Conservation (phyloP, 1,284 basidiomycete species). For the Xerocomus cyaneibrunnescens region DNA sequence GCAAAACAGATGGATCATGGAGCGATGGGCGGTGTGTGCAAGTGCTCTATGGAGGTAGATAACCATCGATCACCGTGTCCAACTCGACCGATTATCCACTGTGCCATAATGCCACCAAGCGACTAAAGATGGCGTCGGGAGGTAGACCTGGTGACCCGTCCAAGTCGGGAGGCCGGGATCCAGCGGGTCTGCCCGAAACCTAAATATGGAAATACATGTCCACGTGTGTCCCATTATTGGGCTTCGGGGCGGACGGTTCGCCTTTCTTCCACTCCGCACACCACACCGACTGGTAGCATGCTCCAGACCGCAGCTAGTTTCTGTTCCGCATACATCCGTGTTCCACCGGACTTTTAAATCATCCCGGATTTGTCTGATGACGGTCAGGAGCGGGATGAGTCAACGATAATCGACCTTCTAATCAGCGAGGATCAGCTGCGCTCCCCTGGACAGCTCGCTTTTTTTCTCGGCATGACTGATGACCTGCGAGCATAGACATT, state of each 20-base stretch:
- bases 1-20: not conserved
- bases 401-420: not conserved
- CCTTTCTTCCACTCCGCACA: not conserved
- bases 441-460: too few relatives aligned
- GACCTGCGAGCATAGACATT: too few relatives aligned
- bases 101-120: too few relatives aligned
- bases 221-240: conserved; percentile 4
- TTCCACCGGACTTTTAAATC: conserved; percentile 17
- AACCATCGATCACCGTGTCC: not conserved
- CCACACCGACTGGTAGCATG: not conserved
- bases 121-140: too few relatives aligned
- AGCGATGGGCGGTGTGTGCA: not conserved
- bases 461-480: too few relatives aligned
- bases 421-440: conserved; percentile 15
- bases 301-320: not conserved
- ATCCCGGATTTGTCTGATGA: conserved; percentile 27
- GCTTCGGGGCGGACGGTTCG: not conserved
- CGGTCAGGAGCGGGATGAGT: not conserved
- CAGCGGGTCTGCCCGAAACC: not conserved
- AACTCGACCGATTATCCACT: not conserved
- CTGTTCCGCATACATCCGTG: conserved; percentile 9
- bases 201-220: not conserved
- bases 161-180: conserved; percentile 10
- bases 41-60: conserved; percentile 13
- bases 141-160: too few relatives aligned